Evolutionary conservation across 352 stramenopile genomes (phyloP).

Genomic region (Phytophthora hibernalis): DNA sequence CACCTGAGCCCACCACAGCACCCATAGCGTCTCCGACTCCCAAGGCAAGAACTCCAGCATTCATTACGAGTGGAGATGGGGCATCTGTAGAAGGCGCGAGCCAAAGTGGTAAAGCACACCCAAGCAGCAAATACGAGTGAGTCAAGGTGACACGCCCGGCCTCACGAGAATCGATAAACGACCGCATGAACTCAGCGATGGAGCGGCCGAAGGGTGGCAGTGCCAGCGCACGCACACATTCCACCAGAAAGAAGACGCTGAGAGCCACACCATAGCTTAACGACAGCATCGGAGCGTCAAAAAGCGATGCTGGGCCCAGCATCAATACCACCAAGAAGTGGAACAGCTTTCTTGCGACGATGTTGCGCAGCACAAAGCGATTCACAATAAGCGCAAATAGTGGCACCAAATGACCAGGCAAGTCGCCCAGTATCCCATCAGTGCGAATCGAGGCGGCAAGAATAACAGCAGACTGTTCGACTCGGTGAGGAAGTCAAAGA

Average conservation of each 20-base stretch:
- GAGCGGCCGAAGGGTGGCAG: constrained; percentile 58
- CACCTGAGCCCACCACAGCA: constrained; percentile 61
- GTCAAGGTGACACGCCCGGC: constrained; percentile 73
- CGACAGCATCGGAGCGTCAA: constrained; percentile 62
- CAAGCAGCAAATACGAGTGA: constrained; percentile 81
- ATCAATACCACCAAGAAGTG: constrained; percentile 82
- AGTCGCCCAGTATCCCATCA: constrained; percentile 67
- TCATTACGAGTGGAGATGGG: constrained; percentile 43
- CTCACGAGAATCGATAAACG: constrained; percentile 83
- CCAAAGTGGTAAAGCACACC: constrained; percentile 80
- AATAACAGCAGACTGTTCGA: constrained; percentile 11
- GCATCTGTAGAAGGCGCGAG: constrained; percentile 34
- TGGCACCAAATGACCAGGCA: constrained; percentile 66
- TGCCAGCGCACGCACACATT: constrained; percentile 70
- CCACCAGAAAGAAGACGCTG: constrained; percentile 70
- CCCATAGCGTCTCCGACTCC: constrained; percentile 85
- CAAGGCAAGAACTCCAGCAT: constrained; percentile 74
- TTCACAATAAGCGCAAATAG: constrained; percentile 52
- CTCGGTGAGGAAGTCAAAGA: constrained; percentile 57
- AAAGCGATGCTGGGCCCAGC: constrained; percentile 72
- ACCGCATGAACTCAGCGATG: constrained; percentile 69
- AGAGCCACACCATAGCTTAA: constrained; percentile 85
- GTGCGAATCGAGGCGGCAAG: constrained; percentile 33
- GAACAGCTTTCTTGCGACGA: constrained; percentile 84
- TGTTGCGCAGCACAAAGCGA: constrained; percentile 57